Evolutionary conservation across 1,284 basidiomycete genomes (phyloP), one percentile per base, ranked within the genome.

Genomic region (Cutaneotrichosporon cyanovorans): DNA sequence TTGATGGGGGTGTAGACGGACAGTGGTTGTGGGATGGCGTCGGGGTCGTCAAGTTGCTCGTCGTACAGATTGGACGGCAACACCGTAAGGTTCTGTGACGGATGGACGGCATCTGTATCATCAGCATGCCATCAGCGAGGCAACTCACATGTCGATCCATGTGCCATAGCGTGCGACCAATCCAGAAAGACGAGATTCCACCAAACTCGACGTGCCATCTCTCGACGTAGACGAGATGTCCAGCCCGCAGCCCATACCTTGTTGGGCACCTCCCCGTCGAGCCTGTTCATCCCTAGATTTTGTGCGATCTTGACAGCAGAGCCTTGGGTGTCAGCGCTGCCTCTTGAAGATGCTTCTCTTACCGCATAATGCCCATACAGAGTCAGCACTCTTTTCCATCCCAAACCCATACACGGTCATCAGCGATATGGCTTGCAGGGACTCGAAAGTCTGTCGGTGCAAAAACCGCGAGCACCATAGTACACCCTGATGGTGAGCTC

Each of bases 241-340:
- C 57, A 59, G 8, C 50, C 22, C 12, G 44, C 38, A 0, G 48
- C 42, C 57, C 57, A 59, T 2, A 20, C 38, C 41, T 49, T 51
- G 16, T 39, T 43, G 0, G 44, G 30, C 4, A 42, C 42, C 36
- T 59, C 57, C 1, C 42, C 47, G 15, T 56, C 57, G 16, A 59
- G 49, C 8, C 57, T 50, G 38, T 54, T 52, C n/a, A 59, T 36
- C 5, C 57, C 57, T 11, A 59, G 47, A 35, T 55, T 59, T 36
- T 59, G 57, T 0, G 48, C 57, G 19, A 59, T 53, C 47, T 59
- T 59, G 46, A 59, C 46, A 8, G 57, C 57, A 1, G 50, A 23
- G 10, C 55, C 55, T 46, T 37, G 9, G 28, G 21, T 18, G 22
- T 19, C 15, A 18, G 41, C 16, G 34, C 8, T 8, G n/a, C 2